These are phyloP conservation scores for Acrasis kona DNA, from an alignment of 78 protist species.

Conservation along the genomic window DNA sequence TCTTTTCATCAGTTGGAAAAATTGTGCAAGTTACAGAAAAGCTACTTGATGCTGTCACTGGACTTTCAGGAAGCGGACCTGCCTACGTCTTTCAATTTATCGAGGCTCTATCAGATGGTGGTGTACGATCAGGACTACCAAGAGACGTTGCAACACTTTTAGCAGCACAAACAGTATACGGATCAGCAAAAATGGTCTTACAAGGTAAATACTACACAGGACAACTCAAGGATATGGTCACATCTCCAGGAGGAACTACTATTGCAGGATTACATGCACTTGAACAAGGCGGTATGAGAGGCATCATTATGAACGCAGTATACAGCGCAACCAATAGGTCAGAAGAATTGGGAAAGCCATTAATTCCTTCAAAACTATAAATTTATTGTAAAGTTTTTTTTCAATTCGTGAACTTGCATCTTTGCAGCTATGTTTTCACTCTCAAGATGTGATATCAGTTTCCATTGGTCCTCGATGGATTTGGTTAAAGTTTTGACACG, in stretches of 20 bases:
- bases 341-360: slow-evolving; percentile 29
- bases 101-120: slow-evolving; percentile 69
- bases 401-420: no score
- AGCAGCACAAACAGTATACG: slow-evolving; percentile 59
- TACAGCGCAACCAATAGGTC: slow-evolving; percentile 27
- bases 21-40: slow-evolving; percentile 8
- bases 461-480: no score
- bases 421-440: no score
- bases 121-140: slow-evolving; percentile 49
- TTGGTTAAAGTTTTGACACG: no score
- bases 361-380: no score
- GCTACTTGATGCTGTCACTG: slow-evolving; percentile 57
- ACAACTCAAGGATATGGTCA: slow-evolving; percentile 24
- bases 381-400: no score
- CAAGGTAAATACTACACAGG: slow-evolving; percentile 26
- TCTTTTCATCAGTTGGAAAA: slow-evolving; percentile 27
- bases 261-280: slow-evolving; percentile 45
- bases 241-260: slow-evolving; percentile 66
- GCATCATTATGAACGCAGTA: slow-evolving; percentile 35
- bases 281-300: slow-evolving; percentile 33
- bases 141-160: slow-evolving; percentile 17
- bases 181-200: slow-evolving; percentile 63
- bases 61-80: slow-evolving; percentile 61
- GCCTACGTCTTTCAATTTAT: slow-evolving; percentile 56
- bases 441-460: no score